Base-by-base conservation (phyloP, 2,329 filamentous ascomycete species). In the Fusarium pseudograminearum region DNA sequence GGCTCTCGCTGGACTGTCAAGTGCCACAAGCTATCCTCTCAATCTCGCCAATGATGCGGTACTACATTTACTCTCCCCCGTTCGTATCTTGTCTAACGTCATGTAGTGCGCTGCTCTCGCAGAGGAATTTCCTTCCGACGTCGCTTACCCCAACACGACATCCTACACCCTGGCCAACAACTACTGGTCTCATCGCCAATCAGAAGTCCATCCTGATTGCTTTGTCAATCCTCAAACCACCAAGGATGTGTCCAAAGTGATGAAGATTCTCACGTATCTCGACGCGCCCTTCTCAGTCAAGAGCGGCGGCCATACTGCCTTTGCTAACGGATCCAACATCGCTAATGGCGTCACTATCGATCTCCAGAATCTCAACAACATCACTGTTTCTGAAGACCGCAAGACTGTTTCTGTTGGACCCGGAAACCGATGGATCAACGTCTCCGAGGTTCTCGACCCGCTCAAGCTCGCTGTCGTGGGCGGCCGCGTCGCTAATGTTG, bases 281-380 rank as follows among this genome's bases (percentile, higher is more conserved):
- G 36, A 58, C 4, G 34, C 46, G 8, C 30, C 53, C 1, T 88
- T 89, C 74, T 81, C 85, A 4, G 80, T 85, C 61, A 84, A 84
- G 38, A 78, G 80, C 45, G 85, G 86, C n/a, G 86, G 86, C 1
- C 86, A 88, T 74, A 82, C 80, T 3, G 78, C 82, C 4, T 84
- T 83, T 61, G 75, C 79, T 0, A 81, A 79, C 6, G 78, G 79
- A 3, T 82, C 83, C 9, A 87, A 80, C 69, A 79, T 79, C 58
- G 69, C 76, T 7, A 69, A 69, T 16, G 80, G 83, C 16, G 74
- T 85, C 7, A 80, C 80, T 5, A 76, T 87, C 53, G 82, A 83
- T 61, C 72, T 87, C n/a, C 74, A 76, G 11, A 69, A 72, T 6
- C 76, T 87, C 12, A 80, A 64, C n/a, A 30, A 46, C 42, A 65